phyloP scores from a whole-genome alignment of 257 asterid species.

The Solanum clarkiae region DNA sequence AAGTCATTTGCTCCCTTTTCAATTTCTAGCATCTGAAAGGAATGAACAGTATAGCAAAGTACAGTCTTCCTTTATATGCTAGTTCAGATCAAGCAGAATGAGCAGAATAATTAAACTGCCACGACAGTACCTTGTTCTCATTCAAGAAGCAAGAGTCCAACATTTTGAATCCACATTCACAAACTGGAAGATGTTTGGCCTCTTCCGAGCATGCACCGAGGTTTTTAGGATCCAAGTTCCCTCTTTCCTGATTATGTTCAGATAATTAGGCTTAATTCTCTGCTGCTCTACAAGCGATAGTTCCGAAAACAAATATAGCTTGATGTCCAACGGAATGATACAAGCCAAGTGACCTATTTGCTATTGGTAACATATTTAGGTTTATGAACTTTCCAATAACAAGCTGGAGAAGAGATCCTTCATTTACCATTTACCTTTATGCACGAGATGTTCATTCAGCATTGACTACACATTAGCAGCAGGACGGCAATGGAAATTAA shows the following conservation, averaged over 20 bases:
- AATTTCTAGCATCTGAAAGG: slow-evolving; percentile 56
- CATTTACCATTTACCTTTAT: background rate
- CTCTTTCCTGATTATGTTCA: slow-evolving; percentile 46
- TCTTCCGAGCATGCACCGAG: slow-evolving; percentile 23
- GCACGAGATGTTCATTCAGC: background rate
- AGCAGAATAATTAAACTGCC: background rate
- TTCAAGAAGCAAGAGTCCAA: slow-evolving; percentile 67
- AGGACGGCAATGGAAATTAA: background rate
- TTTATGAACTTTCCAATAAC: background rate
- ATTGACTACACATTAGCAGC: background rate
- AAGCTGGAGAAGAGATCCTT: background rate
- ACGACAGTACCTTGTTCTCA: slow-evolving; percentile 39
- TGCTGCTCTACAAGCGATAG: slow-evolving; percentile 32
- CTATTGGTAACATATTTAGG: background rate
- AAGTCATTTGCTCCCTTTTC: slow-evolving; percentile 63
- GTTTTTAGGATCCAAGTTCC: slow-evolving; percentile 13
- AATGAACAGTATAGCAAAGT: background rate
- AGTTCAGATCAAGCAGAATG: background rate
- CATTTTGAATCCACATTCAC: slow-evolving; percentile 31
- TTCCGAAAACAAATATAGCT: background rate
- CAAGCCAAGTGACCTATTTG: background rate
- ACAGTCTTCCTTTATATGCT: background rate
- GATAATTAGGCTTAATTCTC: slow-evolving; percentile 1
- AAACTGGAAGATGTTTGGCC: slow-evolving; percentile 16
- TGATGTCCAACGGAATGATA: background rate